Evolutionary conservation across 2,329 filamentous ascomycete species (phyloP), one percentile per base, ranked within the genome.

Genomic region (Davidsoniella neocaledoniae): DNA sequence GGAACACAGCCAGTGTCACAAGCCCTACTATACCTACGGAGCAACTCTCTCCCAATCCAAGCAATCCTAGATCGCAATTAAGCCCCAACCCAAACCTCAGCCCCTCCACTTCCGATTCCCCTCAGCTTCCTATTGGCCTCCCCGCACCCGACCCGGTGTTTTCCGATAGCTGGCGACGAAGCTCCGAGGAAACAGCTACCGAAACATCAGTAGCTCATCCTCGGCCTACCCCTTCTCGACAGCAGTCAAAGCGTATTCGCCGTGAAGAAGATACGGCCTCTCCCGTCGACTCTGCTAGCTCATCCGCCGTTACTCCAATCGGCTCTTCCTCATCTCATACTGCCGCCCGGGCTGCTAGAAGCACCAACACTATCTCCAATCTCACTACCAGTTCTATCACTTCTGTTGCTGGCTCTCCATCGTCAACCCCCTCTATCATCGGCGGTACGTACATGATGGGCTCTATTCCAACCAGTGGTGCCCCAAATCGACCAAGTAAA

Each of bases 391-490:
- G 25, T 16, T 25, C 46, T 9, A 25, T 48, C 37, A 17, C 46
- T 14, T 26, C 36, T 39, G 14, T 43, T 43, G 41, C 41, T 25
- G 41, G 41, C 19, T 43, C 46, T 6, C 46, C 46, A 39, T 29
- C 38, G 38, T 36, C 43, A 21, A 42, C 23, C 10, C 49, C 49
- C 25, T 37, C 39, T 16, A 25, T 51, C 14, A 38, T 46, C 4
- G 49, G 49, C 14, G 49, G 49, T 16, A 51, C 49, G 14, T 51
- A 51, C 17, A 51, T 51, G 38, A 51, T 47, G 49, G 49, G 49
- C 37, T 51, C 49, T 42, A 51, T 51, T 43, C 49, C 49, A 12
- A 51, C 49, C 5, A 46, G 25, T 21, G 49, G 43, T 8, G 49
- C 49, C 17, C 39, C 49, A 16, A 42, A 43, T 5, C 33, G 49